Percentiles rank a stretch among this genome's conserved stretches.
phyloP scores from a whole-genome alignment of 208 protist genomes.

The Crithidia fasciculata region DNA sequence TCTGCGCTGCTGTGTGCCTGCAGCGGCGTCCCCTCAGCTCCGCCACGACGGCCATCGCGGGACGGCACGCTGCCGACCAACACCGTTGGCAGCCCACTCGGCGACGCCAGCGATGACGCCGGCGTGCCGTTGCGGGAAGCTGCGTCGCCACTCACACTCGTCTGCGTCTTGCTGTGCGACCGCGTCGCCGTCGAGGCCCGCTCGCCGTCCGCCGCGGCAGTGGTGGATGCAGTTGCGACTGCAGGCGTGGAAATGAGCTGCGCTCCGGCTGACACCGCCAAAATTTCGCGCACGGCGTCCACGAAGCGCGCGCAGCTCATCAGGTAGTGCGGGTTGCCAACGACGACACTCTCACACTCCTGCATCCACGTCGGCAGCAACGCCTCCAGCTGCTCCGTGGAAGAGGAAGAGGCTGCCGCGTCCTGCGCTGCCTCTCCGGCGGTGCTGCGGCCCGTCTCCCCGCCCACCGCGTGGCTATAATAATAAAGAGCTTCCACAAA shows the following conservation, averaged over 20 bases:
- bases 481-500: constrained; percentile 19
- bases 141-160: background rate
- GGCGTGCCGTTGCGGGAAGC: constrained; percentile 1
- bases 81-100: background rate
- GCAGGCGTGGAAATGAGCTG: background rate
- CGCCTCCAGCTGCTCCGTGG: background rate
- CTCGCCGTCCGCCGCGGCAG: background rate
- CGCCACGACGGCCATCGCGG: background rate
- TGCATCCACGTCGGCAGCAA: constrained; percentile 21
- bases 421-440: no score
- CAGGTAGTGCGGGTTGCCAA: constrained; percentile 15
- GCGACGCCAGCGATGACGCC: constrained; percentile 6
- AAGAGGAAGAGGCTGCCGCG: no score
- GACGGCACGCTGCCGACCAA: background rate
- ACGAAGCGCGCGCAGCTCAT: constrained; percentile 21
- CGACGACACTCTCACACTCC: constrained; percentile 15
- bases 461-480: background rate
- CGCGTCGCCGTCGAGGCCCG: background rate
- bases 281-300: constrained; percentile 21
- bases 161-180: background rate
- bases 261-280: constrained; percentile 4
- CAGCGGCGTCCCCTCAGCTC: background rate
- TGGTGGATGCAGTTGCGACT: background rate
- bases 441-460: no score
- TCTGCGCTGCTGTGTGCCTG: background rate